A percentile compares a stretch with the other conserved stretches of the same genome.
Evolutionary conservation across 2,329 filamentous ascomycete species (phyloP).

Genomic region (Ophiocordyceps camponoti-saundersi): DNA sequence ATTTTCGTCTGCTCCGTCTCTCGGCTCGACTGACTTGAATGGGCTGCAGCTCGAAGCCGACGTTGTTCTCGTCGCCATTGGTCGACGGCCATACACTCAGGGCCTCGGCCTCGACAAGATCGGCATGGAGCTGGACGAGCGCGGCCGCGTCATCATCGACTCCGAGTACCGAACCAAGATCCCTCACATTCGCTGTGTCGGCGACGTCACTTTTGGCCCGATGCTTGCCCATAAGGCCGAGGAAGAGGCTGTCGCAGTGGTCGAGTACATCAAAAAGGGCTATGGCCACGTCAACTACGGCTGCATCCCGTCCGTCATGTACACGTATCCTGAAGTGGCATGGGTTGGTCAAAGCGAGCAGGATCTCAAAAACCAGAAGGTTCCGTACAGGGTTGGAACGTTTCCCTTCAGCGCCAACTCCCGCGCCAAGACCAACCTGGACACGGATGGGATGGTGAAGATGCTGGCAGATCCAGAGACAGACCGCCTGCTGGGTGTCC

Average conservation of each 20-base stretch:
- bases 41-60: slow-evolving; percentile 66
- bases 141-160: slow-evolving; percentile 90
- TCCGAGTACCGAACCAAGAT: slow-evolving; percentile 97
- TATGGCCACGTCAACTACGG: slow-evolving; percentile 98
- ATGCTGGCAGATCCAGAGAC: slow-evolving; percentile 94
- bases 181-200: slow-evolving; percentile 90
- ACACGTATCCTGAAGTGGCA: slow-evolving; percentile 94
- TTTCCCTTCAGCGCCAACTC: slow-evolving; percentile 99
- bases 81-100: slow-evolving; percentile 82
- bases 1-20: background rate
- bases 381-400: slow-evolving; percentile 82
- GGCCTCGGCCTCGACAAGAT: slow-evolving; percentile 90
- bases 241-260: slow-evolving; percentile 85
- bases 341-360: slow-evolving; percentile 98
- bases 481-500: slow-evolving; percentile 83
- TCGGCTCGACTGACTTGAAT: background rate
- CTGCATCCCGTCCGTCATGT: slow-evolving; percentile 97
- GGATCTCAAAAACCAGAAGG: slow-evolving; percentile 75
- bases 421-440: slow-evolving; percentile 94
- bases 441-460: slow-evolving; percentile 92
- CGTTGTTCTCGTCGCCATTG: slow-evolving; percentile 91
- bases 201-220: slow-evolving; percentile 90
- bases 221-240: slow-evolving; percentile 99
- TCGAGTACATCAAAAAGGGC: slow-evolving; percentile 96
- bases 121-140: slow-evolving; percentile 79